Evolutionary conservation across 2,329 filamentous ascomycete species (phyloP), one percentile per base, ranked within the genome.

Genomic region (Dactylonectria macrodidyma): DNA sequence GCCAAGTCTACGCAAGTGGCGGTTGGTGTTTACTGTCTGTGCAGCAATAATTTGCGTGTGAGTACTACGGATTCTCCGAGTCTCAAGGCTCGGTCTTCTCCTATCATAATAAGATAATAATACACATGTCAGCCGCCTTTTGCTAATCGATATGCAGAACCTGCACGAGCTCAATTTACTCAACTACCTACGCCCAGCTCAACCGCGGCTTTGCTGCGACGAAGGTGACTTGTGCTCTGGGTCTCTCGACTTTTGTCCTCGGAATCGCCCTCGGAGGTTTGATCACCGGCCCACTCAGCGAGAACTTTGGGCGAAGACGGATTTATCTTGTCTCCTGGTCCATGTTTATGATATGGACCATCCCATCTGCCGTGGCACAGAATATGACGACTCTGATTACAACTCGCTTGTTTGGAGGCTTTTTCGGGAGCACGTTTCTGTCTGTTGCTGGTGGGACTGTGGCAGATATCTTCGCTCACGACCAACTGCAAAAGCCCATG

Each of bases 341-440:
- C 0, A 86, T 92, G 71, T 96, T 94, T 77, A 74, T 93, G 26
- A 88, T 95, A 60, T 95, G 92, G 89, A 81, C 94, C 30, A 89
- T 96, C 47, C 93, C 93, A 0, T 93, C 90, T 62, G 93, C 93
- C 0, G 89, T 95, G 22, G 92, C 93, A 4, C 83, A 85, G 54
- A 95, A 95, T 72, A 92, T 94, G 14, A 81, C 89, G 68, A 95
- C 93, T 2, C 90, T 95, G 86, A 83, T 97, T 59, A 81, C 95
- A 5, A 86, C 87, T 16, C 89, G 94, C 2, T 96, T 97, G 77
- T 86, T 97, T 50, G 87, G 90, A 70, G 92, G 92, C 1, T 66
- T 68, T 10, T 59, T 38, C 2, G 68, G 65, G 0, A 75, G 73
- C 19, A 63, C 65, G 0, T 75, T 75, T 14, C 57, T 75, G 1